phyloP scores from a whole-genome alignment of 2,329 filamentous ascomycete species.

The Neonectria faginata region DNA sequence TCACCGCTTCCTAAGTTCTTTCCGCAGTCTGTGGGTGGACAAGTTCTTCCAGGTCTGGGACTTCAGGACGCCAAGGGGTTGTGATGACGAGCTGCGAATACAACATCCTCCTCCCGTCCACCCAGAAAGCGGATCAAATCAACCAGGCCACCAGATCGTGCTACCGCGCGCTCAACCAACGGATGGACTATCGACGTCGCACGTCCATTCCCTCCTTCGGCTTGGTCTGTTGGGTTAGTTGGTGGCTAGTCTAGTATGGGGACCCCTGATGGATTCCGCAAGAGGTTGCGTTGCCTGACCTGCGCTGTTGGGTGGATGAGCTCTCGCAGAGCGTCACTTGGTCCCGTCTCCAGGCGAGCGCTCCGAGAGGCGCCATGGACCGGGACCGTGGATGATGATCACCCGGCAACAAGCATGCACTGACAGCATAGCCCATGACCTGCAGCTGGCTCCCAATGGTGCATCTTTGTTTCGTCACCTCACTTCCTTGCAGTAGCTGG shows the following conservation, averaged over 20 bases:
- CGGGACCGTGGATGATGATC: constrained; percentile 40
- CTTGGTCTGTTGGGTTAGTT: constrained; percentile 6
- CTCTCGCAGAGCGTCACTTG: constrained; percentile 23
- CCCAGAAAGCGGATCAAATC: constrained; percentile 5
- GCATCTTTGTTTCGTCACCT: constrained; percentile 15
- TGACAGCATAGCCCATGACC: constrained; percentile 17
- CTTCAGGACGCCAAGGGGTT: neutral
- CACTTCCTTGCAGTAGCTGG: constrained; percentile 4
- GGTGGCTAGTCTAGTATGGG: constrained; percentile 8
- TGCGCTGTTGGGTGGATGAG: constrained; percentile 1
- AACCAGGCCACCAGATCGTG: constrained; percentile 14
- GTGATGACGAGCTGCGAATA: neutral
- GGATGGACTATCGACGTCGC: constrained; percentile 5
- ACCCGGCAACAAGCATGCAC: constrained; percentile 25
- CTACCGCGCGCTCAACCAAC: constrained; percentile 5
- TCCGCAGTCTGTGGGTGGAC: neutral
- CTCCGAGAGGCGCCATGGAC: constrained; percentile 34
- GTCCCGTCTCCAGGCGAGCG: constrained; percentile 23
- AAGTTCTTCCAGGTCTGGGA: too few species aligned
- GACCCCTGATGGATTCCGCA: constrained; percentile 6
- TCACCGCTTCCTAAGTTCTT: constrained; percentile 2
- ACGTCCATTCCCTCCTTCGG: neutral
- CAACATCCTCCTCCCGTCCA: constrained; percentile 5
- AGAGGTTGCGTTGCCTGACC: constrained; percentile 3
- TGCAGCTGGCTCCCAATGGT: constrained; percentile 19